These are phyloP conservation scores for Mycena albidolilacea DNA, from an alignment of 768 basidiomycete species.

Conservation along the genomic window DNA sequence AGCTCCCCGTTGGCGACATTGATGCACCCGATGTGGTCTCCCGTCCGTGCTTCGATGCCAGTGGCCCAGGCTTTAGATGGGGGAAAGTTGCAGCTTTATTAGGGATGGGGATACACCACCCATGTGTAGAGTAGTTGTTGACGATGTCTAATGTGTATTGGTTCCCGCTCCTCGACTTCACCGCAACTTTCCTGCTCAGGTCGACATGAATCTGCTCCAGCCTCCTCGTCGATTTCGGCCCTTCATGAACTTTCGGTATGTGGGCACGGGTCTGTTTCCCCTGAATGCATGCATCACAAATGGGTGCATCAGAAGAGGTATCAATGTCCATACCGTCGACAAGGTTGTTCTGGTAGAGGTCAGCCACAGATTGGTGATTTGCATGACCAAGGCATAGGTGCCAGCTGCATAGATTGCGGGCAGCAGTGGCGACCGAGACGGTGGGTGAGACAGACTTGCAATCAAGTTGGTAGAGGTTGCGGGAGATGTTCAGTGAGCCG, in stretches of 20 bases:
- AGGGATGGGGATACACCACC: constrained; percentile 52
- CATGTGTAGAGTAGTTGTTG: constrained; percentile 47
- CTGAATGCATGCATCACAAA: constrained; percentile 48
- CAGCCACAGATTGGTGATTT: not conserved
- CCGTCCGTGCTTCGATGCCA: constrained; percentile 43
- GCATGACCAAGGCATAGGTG: constrained; percentile 14
- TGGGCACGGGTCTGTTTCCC: constrained; percentile 54
- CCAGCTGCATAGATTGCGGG: constrained; percentile 9
- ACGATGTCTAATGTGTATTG: constrained; percentile 52
- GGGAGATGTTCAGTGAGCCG: not conserved
- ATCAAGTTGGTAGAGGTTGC: constrained; percentile 22
- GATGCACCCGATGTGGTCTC: constrained; percentile 32
- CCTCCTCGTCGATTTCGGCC: constrained; percentile 43
- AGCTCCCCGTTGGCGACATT: constrained; percentile 46
- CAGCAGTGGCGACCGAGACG: not conserved
- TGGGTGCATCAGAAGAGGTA: not conserved
- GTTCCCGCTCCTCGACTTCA: constrained; percentile 45
- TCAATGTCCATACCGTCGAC: constrained; percentile 11
- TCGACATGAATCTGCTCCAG: constrained; percentile 52
- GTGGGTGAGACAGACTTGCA: not conserved
- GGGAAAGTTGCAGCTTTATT: constrained; percentile 45
- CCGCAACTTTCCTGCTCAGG: constrained; percentile 42
- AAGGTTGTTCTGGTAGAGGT: not conserved
- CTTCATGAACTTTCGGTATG: constrained; percentile 49
- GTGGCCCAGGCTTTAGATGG: constrained; percentile 47